These are phyloP conservation scores for Pseudopyrenochaeta lycopersici DNA, from an alignment of 2,329 filamentous ascomycete genomes.

Conservation along the genomic window DNA sequence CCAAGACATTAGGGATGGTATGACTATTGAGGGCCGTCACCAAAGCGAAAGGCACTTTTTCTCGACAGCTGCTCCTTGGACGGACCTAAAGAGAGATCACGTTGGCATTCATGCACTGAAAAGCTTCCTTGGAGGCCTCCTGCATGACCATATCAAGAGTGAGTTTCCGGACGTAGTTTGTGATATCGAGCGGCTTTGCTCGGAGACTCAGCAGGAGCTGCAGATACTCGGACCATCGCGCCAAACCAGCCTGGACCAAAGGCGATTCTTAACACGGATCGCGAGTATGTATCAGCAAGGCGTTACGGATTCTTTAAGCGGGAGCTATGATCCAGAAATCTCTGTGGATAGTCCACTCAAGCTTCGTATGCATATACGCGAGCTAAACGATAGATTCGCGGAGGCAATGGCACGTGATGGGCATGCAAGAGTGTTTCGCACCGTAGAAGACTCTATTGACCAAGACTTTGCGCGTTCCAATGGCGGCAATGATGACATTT, in stretches of 20 bases:
- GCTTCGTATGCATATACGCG: slow-evolving; percentile 14
- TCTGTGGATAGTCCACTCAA: slow-evolving; percentile 4
- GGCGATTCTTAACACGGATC: slow-evolving; percentile 8
- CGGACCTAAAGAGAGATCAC: slow-evolving; percentile 6
- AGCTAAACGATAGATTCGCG: slow-evolving; percentile 9
- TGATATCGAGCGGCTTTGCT: slow-evolving; percentile 8
- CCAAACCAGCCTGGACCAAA: slow-evolving; percentile 8
- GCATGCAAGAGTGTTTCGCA: slow-evolving; percentile 10
- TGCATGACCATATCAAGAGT: slow-evolving; percentile 8
- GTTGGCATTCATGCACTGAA: slow-evolving; percentile 10
- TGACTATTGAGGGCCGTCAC: slow-evolving; percentile 12
- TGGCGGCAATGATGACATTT: slow-evolving; percentile 1
- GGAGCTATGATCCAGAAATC: slow-evolving; percentile 12
- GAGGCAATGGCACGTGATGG: slow-evolving; percentile 5
- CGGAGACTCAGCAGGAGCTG: slow-evolving; percentile 5
- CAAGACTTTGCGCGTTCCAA: slow-evolving; percentile 4
- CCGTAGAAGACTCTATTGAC: slow-evolving; percentile 2
- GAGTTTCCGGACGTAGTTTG: slow-evolving; percentile 14
- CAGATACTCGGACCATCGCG: slow-evolving; percentile 11
- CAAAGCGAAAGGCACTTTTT: slow-evolving; percentile 12
- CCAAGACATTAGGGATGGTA: slow-evolving; percentile 11
- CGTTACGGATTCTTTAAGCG: slow-evolving; percentile 6
- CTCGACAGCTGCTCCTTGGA: slow-evolving; percentile 9
- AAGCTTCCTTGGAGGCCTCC: slow-evolving; percentile 11
- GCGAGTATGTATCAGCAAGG: slow-evolving; percentile 9